Conservation (phyloP, 2,329 filamentous ascomycete genomes). For the Arthrobotrys sinensis region DNA sequence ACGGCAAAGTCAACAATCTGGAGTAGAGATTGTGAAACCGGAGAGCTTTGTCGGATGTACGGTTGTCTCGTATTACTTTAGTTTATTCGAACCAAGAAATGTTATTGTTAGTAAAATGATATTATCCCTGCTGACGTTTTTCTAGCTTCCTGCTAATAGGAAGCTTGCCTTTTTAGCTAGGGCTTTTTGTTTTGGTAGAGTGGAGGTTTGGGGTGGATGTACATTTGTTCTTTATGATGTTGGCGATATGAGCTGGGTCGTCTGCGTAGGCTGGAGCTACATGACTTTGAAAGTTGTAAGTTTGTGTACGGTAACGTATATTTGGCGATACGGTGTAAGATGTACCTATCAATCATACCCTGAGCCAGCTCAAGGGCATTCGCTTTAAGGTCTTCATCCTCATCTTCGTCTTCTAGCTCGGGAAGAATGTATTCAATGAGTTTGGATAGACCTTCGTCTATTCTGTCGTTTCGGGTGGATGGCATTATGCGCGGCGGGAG, state of each 20-base stretch:
- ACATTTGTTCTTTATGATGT: conserved; percentile 88
- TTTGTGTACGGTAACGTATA: conserved; percentile 15
- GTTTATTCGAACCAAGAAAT: conserved; percentile 31
- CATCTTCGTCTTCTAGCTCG: conserved; percentile 60
- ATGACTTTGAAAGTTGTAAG: conserved; percentile 62
- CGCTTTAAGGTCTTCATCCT: conserved; percentile 54
- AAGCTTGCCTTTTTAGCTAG: conserved; percentile 60
- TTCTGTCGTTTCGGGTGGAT: conserved; percentile 46
- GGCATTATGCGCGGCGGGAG: conserved; percentile 39
- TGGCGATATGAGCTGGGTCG: conserved; percentile 91
- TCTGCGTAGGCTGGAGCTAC: conserved; percentile 74
- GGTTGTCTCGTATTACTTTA: conserved; percentile 80
- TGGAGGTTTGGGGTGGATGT: conserved; percentile 36
- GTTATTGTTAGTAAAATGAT: neutral
- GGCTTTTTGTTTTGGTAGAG: neutral
- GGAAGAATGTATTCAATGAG: conserved; percentile 61
- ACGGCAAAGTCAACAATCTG: conserved; percentile 87
- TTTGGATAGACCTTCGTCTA: conserved; percentile 61
- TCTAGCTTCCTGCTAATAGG: neutral
- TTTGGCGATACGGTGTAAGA: neutral
- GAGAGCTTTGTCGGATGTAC: conserved; percentile 80
- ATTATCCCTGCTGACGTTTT: conserved; percentile 13
- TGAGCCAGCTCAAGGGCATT: conserved; percentile 63
- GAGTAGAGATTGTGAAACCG: conserved; percentile 93
- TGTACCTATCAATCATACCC: conserved; percentile 72